phyloP scores from a whole-genome alignment of 169 alveolate species.

The Cryptosporidium felis region DNA sequence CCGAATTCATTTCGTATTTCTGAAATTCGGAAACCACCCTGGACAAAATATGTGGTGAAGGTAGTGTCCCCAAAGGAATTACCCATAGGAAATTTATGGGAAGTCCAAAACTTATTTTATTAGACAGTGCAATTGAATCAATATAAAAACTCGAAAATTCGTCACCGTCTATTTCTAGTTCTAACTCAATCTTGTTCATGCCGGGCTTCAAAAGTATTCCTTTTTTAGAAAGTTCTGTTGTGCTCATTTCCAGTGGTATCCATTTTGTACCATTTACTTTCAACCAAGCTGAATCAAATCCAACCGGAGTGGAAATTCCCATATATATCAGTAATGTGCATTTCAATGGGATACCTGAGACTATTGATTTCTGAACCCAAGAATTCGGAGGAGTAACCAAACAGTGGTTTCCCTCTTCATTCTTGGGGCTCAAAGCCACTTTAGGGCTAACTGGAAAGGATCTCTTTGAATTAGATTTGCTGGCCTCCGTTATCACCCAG shows the following conservation, averaged over 20 bases:
- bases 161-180: conserved; percentile 2
- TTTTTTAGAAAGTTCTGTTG: background rate
- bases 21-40: conserved; percentile 30
- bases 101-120: background rate
- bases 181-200: conserved; percentile 31
- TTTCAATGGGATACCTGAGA: conserved; percentile 21
- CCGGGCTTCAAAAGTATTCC: conserved; percentile 23
- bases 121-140: conserved; percentile 47
- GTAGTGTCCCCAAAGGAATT: conserved; percentile 48
- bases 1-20: background rate
- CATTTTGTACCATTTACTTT: conserved; percentile 24
- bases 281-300: conserved; percentile 26
- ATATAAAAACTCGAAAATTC: background rate
- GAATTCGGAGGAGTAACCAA: conserved; percentile 56
- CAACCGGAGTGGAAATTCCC: conserved; percentile 9
- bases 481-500: conserved; percentile 64
- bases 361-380: background rate
- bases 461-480: conserved; percentile 3
- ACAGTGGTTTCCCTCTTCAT: background rate
- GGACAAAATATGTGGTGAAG: conserved; percentile 67
- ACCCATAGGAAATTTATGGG: conserved; percentile 68
- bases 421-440: conserved; percentile 2
- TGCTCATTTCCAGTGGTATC: conserved; percentile 21
- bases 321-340: background rate
- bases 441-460: conserved; percentile 18